These are phyloP conservation scores for Amphichorda felina DNA, from an alignment of 2,329 filamentous ascomycete genomes.

Conservation along the genomic window DNA sequence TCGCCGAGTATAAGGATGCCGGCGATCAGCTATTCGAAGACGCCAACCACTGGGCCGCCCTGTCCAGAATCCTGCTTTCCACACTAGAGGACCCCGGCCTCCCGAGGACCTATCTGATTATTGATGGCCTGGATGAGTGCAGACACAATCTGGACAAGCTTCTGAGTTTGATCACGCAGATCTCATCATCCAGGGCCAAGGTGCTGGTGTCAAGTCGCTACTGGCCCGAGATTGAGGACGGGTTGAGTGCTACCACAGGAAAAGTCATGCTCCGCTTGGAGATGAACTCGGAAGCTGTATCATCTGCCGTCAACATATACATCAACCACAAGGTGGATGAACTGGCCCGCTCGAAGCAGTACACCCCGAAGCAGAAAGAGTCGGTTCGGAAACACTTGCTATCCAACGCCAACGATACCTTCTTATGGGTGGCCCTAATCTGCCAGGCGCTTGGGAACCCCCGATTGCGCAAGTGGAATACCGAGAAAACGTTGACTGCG, in stretches of 20 bases:
- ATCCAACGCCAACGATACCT: constrained; percentile 18
- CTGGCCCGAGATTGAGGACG: constrained; percentile 19
- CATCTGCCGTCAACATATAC: constrained; percentile 18
- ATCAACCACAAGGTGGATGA: constrained; percentile 18
- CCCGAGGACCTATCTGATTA: constrained; percentile 18
- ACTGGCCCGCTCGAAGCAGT: constrained; percentile 8
- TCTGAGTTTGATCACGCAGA: constrained; percentile 19
- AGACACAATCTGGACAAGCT: constrained; percentile 14
- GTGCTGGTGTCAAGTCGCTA: constrained; percentile 34
- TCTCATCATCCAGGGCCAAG: constrained; percentile 14
- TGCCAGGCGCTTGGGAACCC: constrained; percentile 3
- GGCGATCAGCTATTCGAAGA: constrained; percentile 25
- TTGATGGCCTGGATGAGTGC: constrained; percentile 37
- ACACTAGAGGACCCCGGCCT: constrained; percentile 24
- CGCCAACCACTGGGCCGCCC: constrained; percentile 19
- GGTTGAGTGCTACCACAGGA: constrained; percentile 9
- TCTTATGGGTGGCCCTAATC: constrained; percentile 8
- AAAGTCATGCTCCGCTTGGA: constrained; percentile 19
- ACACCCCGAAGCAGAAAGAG: not conserved
- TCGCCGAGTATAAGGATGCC: constrained; percentile 15
- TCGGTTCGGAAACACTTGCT: constrained; percentile 6
- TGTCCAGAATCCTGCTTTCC: constrained; percentile 22
- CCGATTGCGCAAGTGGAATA: constrained; percentile 1
- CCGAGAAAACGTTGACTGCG: constrained; percentile 6
- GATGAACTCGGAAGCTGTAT: constrained; percentile 20